phyloP scores from a whole-genome alignment of 2,329 filamentous ascomycete species.

The Hypoxylon sp. region DNA sequence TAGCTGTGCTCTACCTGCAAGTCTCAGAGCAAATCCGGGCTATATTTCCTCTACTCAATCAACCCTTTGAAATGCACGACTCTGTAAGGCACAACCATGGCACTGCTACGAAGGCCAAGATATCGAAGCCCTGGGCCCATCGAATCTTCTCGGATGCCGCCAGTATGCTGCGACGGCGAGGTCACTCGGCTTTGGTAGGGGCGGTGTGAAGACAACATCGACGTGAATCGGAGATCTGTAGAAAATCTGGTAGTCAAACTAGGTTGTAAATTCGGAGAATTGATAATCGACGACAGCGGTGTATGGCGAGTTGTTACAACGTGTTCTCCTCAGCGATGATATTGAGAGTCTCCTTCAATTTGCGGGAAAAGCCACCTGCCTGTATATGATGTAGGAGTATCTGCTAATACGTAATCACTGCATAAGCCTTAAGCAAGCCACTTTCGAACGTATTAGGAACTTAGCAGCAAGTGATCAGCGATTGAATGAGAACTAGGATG shows the following conservation, averaged over 20 bases:
- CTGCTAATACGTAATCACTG: too few relatives aligned
- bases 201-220: background rate
- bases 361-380: background rate
- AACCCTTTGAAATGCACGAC: background rate
- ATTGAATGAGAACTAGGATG: background rate
- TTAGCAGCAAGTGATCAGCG: background rate
- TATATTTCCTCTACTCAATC: background rate
- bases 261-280: too few relatives aligned
- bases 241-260: too few relatives aligned
- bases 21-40: background rate
- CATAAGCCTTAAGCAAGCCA: background rate
- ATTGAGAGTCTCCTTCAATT: background rate
- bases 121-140: background rate
- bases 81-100: background rate
- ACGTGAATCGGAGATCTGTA: too few relatives aligned
- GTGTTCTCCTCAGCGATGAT: too few relatives aligned
- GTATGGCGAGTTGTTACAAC: too few relatives aligned
- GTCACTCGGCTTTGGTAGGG: background rate
- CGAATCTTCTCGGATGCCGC: background rate
- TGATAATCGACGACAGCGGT: too few relatives aligned
- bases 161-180: background rate
- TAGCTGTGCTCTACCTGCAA: background rate
- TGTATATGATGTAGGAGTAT: too few relatives aligned
- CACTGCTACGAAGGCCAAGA: background rate
- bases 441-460: background rate